Evolutionary conservation across 192 early-diverging fungal species (phyloP), one percentile per base, ranked within the genome.

Genomic region (Helicostylum pulchrum): DNA sequence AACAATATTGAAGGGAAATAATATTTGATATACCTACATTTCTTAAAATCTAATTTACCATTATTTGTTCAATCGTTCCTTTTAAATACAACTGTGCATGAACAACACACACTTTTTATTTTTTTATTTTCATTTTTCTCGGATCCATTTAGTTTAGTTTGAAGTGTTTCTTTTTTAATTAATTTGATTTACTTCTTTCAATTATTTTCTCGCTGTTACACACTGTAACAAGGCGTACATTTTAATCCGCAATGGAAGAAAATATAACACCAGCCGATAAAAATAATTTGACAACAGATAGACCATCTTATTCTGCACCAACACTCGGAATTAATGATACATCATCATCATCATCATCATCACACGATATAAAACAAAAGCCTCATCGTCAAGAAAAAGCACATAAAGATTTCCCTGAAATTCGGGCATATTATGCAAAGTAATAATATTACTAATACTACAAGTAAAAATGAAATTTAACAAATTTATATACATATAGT

Each of bases 361-460:
- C 9, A 39, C 5, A 39, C 0, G 31, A 56, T 30, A 39, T 11
- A 14, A 39, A 31, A n/a, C 34, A 56, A 17, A 56, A 34, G 31
- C 31, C 20, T 14, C 31, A 51, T 4, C 32, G n/a, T 3, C 10
- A 34, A 12, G 32, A 62, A 11, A 39, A 1, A 2, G 11, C 34
- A 17, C 30, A 14, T 20, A 58, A 48, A 14, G 53, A 68, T 46
- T 68, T 56, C 21, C 53, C 67, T 15, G 67, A 68, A 30, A 55
- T 68, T 19, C 67, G 60, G 20, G 67, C 67, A 4, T 68, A 68
- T 49, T 68, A 68, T 62, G n/a, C 59, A 45, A 62, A 15, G 67
- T 68, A 68, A 62, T n/a, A n/a, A n/a, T n/a, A n/a, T n/a, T n/a
- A n/a, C n/a, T n/a, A n/a, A n/a, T n/a, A n/a, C n/a, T n/a, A n/a